A percentile compares a stretch with the other conserved stretches of the same genome.
Conservation (phyloP, 2,329 filamentous ascomycete species). For the Pyrenochaeta sp. region DNA sequence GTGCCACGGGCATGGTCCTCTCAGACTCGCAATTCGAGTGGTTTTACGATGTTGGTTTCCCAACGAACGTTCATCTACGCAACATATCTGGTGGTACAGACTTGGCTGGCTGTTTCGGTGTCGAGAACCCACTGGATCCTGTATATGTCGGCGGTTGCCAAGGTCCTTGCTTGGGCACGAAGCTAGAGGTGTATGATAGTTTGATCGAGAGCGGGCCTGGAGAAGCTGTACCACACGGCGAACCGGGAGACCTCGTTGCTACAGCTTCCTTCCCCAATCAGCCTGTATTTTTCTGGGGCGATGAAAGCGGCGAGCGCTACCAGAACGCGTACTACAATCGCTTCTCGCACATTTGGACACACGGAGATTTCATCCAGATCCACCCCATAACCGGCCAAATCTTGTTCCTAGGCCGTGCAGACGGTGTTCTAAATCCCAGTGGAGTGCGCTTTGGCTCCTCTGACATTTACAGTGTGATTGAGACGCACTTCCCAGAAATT, state of each 20-base stretch:
- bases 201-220: constrained; percentile 57
- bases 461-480: constrained; percentile 80
- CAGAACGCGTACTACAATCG: constrained; percentile 57
- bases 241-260: constrained; percentile 78
- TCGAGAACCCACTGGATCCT: constrained; percentile 74
- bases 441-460: constrained; percentile 82
- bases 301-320: constrained; percentile 53
- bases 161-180: constrained; percentile 61
- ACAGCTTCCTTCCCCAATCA: constrained; percentile 77
- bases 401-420: constrained; percentile 73
- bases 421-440: constrained; percentile 81
- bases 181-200: constrained; percentile 68
- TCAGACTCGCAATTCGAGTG: constrained; percentile 80
- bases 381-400: constrained; percentile 73
- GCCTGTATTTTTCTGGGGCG: constrained; percentile 63
- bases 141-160: constrained; percentile 68
- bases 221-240: constrained; percentile 66
- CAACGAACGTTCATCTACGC: constrained; percentile 69
- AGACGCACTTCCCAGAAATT: constrained; percentile 70
- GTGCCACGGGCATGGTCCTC: constrained; percentile 83
- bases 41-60: constrained; percentile 79
- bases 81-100: constrained; percentile 85
- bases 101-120: constrained; percentile 70
- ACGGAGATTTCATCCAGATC: constrained; percentile 79
- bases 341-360: constrained; percentile 74